A percentile compares a stretch with the other conserved stretches of the same genome.
These are phyloP conservation scores for Candida lessepsii DNA, from an alignment of 805 yeast species.

Conservation along the genomic window DNA sequence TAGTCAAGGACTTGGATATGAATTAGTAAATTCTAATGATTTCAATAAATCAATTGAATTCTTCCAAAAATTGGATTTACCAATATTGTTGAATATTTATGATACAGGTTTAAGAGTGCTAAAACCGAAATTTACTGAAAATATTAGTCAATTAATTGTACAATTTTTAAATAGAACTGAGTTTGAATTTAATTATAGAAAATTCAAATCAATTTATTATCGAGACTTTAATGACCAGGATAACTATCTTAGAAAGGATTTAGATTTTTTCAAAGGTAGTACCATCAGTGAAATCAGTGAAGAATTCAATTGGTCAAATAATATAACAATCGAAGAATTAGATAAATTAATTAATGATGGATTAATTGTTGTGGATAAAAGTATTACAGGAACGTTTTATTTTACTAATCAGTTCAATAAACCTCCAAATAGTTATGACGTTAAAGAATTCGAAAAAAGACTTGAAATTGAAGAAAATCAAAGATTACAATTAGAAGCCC, in stretches of 20 bases:
- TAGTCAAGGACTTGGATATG: conserved; percentile 52
- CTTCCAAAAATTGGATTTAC: conserved; percentile 58
- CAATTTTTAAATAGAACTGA: conserved; percentile 25
- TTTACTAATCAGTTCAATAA: conserved; percentile 43
- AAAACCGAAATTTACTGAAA: conserved; percentile 22
- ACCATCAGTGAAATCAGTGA: conserved; percentile 44
- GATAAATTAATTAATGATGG: conserved; percentile 58
- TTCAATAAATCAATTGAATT: conserved; percentile 57
- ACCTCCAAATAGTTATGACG: background rate
- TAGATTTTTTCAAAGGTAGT: conserved; percentile 29
- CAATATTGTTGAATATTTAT: conserved; percentile 43
- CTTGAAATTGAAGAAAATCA: conserved; percentile 8
- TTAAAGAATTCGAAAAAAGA: conserved; percentile 4
- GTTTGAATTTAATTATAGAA: conserved; percentile 22
- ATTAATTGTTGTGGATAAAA: conserved; percentile 62
- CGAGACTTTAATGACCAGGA: conserved; percentile 17
- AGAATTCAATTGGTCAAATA: conserved; percentile 62
- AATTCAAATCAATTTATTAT: conserved; percentile 20
- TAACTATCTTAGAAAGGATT: conserved; percentile 18
- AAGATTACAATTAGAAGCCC: conserved; percentile 5
- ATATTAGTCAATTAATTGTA: conserved; percentile 26
- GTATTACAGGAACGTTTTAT: conserved; percentile 63
- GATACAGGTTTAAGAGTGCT: conserved; percentile 36
- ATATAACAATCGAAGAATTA: conserved; percentile 63
- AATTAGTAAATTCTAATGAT: conserved; percentile 69